Evolutionary conservation across 1,139 yeast species (phyloP).

Genomic region (Blastobotrys buckinghamii): DNA sequence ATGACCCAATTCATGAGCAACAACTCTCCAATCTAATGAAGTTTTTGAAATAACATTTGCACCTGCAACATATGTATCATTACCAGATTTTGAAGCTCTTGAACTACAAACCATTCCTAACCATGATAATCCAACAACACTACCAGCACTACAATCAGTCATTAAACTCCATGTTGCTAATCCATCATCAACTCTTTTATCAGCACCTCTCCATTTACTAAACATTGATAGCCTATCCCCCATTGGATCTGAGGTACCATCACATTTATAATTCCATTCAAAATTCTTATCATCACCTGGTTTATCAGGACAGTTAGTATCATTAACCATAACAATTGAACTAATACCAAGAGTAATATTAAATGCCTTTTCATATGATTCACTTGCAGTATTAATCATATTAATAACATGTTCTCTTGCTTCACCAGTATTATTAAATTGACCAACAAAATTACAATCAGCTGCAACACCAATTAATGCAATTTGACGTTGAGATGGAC

Average conservation of each 20-base stretch:
- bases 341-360: constrained; percentile 34
- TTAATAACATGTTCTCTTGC: constrained; percentile 32
- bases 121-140: constrained; percentile 39
- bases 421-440: constrained; percentile 27
- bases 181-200: constrained; percentile 26
- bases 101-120: constrained; percentile 34
- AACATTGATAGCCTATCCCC: constrained; percentile 30
- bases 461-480: constrained; percentile 37
- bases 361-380: constrained; percentile 33
- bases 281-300: constrained; percentile 16
- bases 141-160: constrained; percentile 33
- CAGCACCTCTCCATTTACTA: constrained; percentile 33
- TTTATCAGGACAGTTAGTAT: constrained; percentile 26
- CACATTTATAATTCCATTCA: constrained; percentile 33
- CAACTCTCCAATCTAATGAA: constrained; percentile 34
- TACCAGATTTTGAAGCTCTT: constrained; percentile 19
- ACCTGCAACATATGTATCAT: constrained; percentile 29
- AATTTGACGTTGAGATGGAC: constrained; percentile 31
- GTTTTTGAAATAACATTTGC: constrained; percentile 35
- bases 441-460: constrained; percentile 34
- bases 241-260: constrained; percentile 21
- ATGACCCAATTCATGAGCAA: constrained; percentile 40
- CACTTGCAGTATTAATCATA: constrained; percentile 34
- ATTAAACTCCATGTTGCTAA: constrained; percentile 37
- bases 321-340: constrained; percentile 25